Evolutionary conservation across 108 stramenopile species (phyloP).

Genomic region (Fragilaria crotonensis): DNA sequence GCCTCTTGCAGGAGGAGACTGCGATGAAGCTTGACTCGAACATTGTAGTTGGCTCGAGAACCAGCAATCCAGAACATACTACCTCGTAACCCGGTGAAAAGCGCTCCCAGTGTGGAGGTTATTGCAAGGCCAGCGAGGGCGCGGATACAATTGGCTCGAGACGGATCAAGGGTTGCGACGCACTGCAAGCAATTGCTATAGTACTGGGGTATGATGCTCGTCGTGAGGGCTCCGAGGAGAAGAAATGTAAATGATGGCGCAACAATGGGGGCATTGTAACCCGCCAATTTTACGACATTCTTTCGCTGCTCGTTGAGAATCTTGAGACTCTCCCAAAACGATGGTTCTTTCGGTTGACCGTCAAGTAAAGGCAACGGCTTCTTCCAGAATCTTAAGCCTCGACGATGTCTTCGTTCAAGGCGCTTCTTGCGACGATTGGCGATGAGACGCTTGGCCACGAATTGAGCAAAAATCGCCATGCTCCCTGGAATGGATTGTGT

Average conservation of each 20-base stretch:
- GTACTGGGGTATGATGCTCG: conserved; percentile 64
- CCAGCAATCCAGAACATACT: conserved; percentile 85
- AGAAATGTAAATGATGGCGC: conserved; percentile 66
- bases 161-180: conserved; percentile 45
- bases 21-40: conserved; percentile 79
- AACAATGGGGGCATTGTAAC: conserved; percentile 59
- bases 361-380: not conserved
- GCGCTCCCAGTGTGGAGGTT: conserved; percentile 46
- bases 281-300: conserved; percentile 62
- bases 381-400: not conserved
- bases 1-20: conserved; percentile 82
- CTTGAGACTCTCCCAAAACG: conserved; percentile 19
- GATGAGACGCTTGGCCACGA: not conserved
- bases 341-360: conserved; percentile 4
- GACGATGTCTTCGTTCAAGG: not conserved
- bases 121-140: conserved; percentile 57
- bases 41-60: conserved; percentile 75
- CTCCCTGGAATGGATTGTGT: conserved; percentile 17
- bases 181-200: conserved; percentile 64
- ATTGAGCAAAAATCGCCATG: conserved; percentile 19
- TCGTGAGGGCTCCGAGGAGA: conserved; percentile 67
- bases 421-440: not conserved
- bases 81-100: conserved; percentile 77
- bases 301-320: conserved; percentile 64
- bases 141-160: conserved; percentile 26